These are phyloP conservation scores for Beauveria rudraprayagi DNA, from an alignment of 2,329 filamentous ascomycete genomes.

Conservation along the genomic window DNA sequence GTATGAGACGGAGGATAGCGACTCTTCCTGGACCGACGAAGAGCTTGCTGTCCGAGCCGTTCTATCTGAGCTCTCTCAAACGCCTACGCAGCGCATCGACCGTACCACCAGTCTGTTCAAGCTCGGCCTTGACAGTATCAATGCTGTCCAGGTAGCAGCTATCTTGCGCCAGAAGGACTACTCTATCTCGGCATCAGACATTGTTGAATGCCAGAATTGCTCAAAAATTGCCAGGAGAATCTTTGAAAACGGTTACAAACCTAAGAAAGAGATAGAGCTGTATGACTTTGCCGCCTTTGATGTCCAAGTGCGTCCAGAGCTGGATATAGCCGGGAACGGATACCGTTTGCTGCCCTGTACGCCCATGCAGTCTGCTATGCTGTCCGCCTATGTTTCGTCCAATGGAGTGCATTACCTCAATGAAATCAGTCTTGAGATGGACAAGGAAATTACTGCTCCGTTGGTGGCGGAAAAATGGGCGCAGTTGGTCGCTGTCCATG, in stretches of 20 bases:
- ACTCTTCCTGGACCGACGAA: conserved; percentile 13
- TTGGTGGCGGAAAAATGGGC: conserved; percentile 53
- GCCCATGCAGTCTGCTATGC: conserved; percentile 68
- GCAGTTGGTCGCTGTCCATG: conserved; percentile 43
- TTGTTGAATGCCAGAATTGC: conserved; percentile 56
- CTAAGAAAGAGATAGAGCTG: neutral
- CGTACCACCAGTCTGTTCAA: conserved; percentile 69
- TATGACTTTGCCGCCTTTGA: conserved; percentile 37
- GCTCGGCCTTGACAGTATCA: conserved; percentile 88
- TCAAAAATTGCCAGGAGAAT: conserved; percentile 26
- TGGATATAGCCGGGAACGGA: conserved; percentile 18
- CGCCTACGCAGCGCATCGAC: conserved; percentile 41
- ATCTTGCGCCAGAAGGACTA: conserved; percentile 53
- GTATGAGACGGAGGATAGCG: neutral
- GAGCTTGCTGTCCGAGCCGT: conserved; percentile 41
- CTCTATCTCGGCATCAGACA: conserved; percentile 58
- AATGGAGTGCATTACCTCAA: conserved; percentile 69
- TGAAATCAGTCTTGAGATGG: conserved; percentile 49
- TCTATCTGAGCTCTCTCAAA: conserved; percentile 50
- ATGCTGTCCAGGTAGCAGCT: conserved; percentile 68
- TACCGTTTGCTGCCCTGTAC: conserved; percentile 68
- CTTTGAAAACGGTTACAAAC: neutral
- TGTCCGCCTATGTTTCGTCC: conserved; percentile 64
- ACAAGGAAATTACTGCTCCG: conserved; percentile 27
- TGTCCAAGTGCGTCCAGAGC: conserved; percentile 20